Base-by-base conservation (phyloP, 495 filamentous ascomycete species). In the Trichocladium uniseriatum region DNA sequence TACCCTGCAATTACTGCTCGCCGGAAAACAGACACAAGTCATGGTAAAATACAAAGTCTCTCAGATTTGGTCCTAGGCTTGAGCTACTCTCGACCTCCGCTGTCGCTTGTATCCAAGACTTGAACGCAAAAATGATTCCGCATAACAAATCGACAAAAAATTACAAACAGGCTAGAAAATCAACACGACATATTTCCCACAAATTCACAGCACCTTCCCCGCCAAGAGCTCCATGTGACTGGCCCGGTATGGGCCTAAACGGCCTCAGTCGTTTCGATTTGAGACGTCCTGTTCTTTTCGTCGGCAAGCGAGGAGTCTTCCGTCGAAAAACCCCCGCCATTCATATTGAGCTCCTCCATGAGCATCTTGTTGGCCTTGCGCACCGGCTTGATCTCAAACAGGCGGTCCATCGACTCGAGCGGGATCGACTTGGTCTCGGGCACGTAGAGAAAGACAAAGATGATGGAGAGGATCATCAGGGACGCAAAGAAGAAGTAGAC, bases 401-500 rank as follows among this genome's bases (percentile, higher is more conserved):
- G 61, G 5, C 73, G 57, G 41, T 76, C 72, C 71, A 78, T 78
- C n/a, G 66, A 63, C 54, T 78, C 74, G n/a, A 78, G 63, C 4
- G 71, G 68, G 14, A 76, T 58, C 14, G 67, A 66, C 48, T 76
- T 78, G 3, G 74, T 78, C 67, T 78, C 74, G 2, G 74, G 74
- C 5, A 76, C 31, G 10, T 64, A 61, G 53, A 76, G 74, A 45
- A 61, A 76, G 28, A 84, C 77, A 56, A 86, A 89, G 53, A 79
- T 45, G 38, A 83, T 75, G 20, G 80, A 81, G 11, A 78, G 54
- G 11, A 84, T 69, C 80, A 86, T 86, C 53, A 87, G 66, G 2
- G 75, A 76, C 2, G 82, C 82, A 54, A 89, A 89, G 72, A 87
- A 86, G 64, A 87, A 85, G 67, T 86, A 89, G 3, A 86, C 83